Base-by-base conservation (phyloP, 257 asterid species). In the Fraxinus quadrangulata region DNA sequence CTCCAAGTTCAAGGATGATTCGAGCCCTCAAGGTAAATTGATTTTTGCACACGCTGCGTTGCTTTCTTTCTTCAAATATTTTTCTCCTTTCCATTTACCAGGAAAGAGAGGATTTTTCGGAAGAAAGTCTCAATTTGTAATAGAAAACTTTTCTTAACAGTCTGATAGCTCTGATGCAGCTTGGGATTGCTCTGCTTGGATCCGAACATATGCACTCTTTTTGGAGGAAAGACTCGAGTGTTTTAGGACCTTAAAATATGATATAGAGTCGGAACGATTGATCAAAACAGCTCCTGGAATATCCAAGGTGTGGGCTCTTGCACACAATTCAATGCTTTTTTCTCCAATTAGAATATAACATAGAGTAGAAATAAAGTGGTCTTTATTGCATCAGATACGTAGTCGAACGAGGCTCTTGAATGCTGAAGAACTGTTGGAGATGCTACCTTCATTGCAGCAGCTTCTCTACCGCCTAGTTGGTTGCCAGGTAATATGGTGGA, bases 121-220 rank as follows among this genome's bases (percentile, higher is more conserved):
- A 21, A 54, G 34, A 30, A 34, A 56, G 47, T 0, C 7, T 78
- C 39, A 10, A 49, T 56, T 47, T 3, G 19, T 19, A 12, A 0
- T 6, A n/a, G 45, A 21, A 30, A 33, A 8, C 10, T 21, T 56
- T 26, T 75, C 21, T 49, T 79, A 54, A 89, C 66, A 21, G 66
- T 61, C 61, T 23, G 36, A 56, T 74, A 45, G 77, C 78, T 67
- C 12, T 72, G 14, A 36, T 87, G 90, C 90, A 94, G 97, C 97
- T 72, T 94, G 97, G 97, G 98, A 94, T 84, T 94, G 98, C 84
- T 89, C 97, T 40, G 91, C 93, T 31, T 94, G 98, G 96, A 88
- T 94, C 1, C 85, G 98, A 26, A 77, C 97, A n/a, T 94, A 94
- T 68, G 96, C 97, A 10, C 88, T 90, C 36, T 94, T 86, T 88